A percentile compares a stretch with the other conserved stretches of the same genome.
phyloP scores from a whole-genome alignment of 495 filamentous ascomycete species.

The Xylaria telfairii region DNA sequence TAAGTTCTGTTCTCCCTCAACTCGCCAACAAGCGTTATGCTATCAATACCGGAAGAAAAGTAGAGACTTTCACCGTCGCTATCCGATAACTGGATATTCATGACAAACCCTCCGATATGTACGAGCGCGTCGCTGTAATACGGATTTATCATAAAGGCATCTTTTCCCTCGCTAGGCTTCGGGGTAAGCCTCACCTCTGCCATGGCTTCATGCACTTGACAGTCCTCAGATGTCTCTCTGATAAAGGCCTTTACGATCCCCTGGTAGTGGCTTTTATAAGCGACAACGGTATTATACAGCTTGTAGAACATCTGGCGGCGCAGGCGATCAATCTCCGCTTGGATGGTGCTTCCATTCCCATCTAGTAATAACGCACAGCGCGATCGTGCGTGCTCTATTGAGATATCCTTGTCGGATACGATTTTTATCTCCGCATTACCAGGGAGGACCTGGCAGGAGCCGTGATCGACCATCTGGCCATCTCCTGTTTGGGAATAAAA shows the following conservation, averaged over 20 bases:
- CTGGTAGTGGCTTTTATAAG: conserved; percentile 63
- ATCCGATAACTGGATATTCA: conserved; percentile 63
- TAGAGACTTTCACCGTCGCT: conserved; percentile 64
- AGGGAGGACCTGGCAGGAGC: conserved; percentile 42
- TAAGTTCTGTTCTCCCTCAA: conserved; percentile 62
- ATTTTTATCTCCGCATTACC: conserved; percentile 28
- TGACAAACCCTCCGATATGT: conserved; percentile 65
- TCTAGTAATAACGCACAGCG: conserved; percentile 42
- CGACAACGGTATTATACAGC: conserved; percentile 62
- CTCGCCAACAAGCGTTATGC: conserved; percentile 60
- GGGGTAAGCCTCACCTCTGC: conserved; percentile 61
- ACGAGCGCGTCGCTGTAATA: conserved; percentile 65
- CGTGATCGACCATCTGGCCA: conserved; percentile 38
- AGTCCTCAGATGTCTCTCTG: conserved; percentile 39
- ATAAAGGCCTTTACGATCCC: conserved; percentile 67
- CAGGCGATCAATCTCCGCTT: conserved; percentile 50
- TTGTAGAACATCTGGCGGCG: conserved; percentile 64
- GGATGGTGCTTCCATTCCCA: conserved; percentile 35
- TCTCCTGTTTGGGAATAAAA: conserved; percentile 22
- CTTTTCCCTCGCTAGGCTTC: conserved; percentile 50
- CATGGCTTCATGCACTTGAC: conserved; percentile 62
- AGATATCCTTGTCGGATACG: conserved; percentile 42
- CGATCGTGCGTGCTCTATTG: conserved; percentile 42
- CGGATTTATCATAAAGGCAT: conserved; percentile 57
- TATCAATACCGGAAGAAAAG: conserved; percentile 67